Conservation (phyloP, 148 eudicot species). For the Fallopia convolvulus region DNA sequence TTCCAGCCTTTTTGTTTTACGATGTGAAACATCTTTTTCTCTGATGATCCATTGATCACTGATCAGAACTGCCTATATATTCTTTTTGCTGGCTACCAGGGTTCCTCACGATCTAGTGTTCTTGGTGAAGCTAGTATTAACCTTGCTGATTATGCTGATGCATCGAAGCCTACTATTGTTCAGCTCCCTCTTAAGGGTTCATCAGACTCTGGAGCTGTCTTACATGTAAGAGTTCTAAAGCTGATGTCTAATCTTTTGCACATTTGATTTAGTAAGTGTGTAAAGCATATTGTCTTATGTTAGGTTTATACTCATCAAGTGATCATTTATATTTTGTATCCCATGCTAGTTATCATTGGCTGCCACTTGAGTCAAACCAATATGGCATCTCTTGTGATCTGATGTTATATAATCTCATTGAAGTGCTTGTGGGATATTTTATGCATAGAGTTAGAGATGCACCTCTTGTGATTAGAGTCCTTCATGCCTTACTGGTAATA, state of each 20-base stretch:
- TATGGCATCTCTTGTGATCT: background rate
- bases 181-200: constrained; percentile 84
- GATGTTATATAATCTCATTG: background rate
- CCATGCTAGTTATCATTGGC: background rate
- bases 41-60: background rate
- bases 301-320: background rate
- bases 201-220: constrained; percentile 67
- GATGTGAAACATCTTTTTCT: background rate
- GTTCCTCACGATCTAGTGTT: constrained; percentile 82
- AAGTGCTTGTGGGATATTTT: constrained; percentile 3
- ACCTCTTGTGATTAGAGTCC: background rate
- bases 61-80: background rate
- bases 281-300: background rate
- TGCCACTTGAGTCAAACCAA: background rate
- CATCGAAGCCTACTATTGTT: constrained; percentile 61
- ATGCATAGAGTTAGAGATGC: background rate
- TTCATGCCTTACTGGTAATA: background rate
- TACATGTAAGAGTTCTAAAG: constrained; percentile 56
- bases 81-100: constrained; percentile 35
- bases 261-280: background rate
- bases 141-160: constrained; percentile 90
- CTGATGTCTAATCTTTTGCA: background rate
- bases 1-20: background rate
- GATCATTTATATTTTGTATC: background rate
- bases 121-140: constrained; percentile 94